Percentiles rank a stretch among this genome's conserved stretches.
Conservation (phyloP, 2,329 filamentous ascomycete species). For the Claviceps sp. region DNA sequence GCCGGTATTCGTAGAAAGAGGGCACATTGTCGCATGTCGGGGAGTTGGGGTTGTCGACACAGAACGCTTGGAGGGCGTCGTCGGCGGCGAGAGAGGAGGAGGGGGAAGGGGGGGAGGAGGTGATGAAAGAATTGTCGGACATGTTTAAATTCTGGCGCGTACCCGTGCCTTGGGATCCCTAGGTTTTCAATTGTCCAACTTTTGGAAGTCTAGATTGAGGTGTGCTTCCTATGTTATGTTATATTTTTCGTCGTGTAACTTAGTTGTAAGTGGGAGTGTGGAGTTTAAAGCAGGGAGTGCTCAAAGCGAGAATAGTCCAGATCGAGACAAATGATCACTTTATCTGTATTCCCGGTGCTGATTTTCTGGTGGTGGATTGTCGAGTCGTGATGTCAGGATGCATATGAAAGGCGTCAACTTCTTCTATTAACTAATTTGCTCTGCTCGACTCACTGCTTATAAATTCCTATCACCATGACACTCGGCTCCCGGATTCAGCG, state of each 20-base stretch:
- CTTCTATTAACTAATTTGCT: background rate
- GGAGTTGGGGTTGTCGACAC: conserved; percentile 15
- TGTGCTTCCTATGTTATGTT: background rate
- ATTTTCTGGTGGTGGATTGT: too few relatives aligned
- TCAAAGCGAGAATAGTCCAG: background rate
- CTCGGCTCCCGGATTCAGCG: too few relatives aligned
- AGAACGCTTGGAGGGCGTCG: conserved; percentile 10
- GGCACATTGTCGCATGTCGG: conserved; percentile 18
- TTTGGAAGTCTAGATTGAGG: background rate
- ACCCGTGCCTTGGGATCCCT: too few relatives aligned
- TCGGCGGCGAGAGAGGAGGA: background rate
- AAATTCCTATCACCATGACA: too few relatives aligned
- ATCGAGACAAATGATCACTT: background rate
- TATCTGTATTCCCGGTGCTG: too few relatives aligned
- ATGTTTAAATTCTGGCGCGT: background rate
- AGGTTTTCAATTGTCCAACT: too few relatives aligned
- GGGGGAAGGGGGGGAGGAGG: background rate
- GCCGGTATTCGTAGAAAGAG: conserved; percentile 36
- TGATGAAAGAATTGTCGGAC: background rate
- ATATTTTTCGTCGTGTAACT: background rate
- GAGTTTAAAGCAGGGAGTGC: background rate
- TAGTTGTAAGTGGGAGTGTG: too few relatives aligned
- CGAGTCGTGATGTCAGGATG: too few relatives aligned
- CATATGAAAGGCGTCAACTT: too few relatives aligned
- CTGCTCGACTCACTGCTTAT: background rate